These are phyloP conservation scores for Podospora tetraspora DNA, from an alignment of 495 filamentous ascomycete species.

Conservation along the genomic window DNA sequence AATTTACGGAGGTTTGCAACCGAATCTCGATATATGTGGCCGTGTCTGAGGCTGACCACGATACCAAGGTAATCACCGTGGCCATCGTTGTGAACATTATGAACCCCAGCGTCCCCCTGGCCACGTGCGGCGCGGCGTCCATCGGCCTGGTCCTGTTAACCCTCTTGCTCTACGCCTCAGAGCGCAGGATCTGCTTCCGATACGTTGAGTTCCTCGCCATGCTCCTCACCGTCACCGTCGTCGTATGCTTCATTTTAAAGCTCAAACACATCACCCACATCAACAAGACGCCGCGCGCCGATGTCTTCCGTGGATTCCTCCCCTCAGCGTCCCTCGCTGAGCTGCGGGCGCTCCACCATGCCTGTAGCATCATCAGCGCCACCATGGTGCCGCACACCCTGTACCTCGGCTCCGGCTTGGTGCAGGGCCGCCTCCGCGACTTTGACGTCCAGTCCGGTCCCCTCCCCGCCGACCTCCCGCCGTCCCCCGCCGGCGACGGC, in stretches of 20 bases:
- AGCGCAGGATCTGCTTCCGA: conserved; percentile 65
- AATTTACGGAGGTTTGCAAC: conserved; percentile 61
- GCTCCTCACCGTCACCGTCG: conserved; percentile 71
- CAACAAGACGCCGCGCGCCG: conserved; percentile 57
- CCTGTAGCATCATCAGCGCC: conserved; percentile 89
- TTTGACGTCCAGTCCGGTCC: conserved; percentile 63
- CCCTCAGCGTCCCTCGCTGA: conserved; percentile 69
- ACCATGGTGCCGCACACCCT: conserved; percentile 93
- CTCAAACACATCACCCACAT: conserved; percentile 58
- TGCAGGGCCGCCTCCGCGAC: conserved; percentile 72
- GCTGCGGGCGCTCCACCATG: conserved; percentile 65
- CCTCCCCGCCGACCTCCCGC: conserved; percentile 32
- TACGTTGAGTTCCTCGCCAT: conserved; percentile 77
- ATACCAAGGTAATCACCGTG: conserved; percentile 70
- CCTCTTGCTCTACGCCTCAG: conserved; percentile 75
- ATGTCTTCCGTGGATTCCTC: conserved; percentile 70
- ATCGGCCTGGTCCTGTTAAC: conserved; percentile 79
- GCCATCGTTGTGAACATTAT: conserved; percentile 84
- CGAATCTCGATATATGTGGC: too few relatives aligned
- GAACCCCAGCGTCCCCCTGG: conserved; percentile 65
- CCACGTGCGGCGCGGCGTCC: conserved; percentile 83
- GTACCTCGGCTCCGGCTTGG: conserved; percentile 80
- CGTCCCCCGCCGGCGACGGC: conserved; percentile 18
- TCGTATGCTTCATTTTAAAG: conserved; percentile 83
- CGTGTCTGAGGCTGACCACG: too few relatives aligned